Percentiles rank a stretch among this genome's conserved stretches.
Conservation (phyloP, 352 stramenopile species). For the Pythium rhizo-oryzae region DNA sequence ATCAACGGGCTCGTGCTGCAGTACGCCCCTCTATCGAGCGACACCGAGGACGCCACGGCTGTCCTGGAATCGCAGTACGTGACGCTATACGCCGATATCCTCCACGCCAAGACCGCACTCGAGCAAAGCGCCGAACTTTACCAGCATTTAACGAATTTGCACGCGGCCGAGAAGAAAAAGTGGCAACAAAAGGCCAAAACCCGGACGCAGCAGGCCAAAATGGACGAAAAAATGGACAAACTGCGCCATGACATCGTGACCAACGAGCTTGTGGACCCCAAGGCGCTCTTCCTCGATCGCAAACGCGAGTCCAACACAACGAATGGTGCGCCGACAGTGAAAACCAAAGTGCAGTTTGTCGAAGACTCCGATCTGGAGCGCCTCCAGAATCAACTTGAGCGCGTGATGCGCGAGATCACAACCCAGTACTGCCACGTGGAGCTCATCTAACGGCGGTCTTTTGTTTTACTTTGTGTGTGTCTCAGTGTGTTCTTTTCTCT, state of each 20-base stretch:
- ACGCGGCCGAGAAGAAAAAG: slow-evolving; percentile 41
- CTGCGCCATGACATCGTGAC: slow-evolving; percentile 42
- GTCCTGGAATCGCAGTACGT: neutral
- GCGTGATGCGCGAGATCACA: slow-evolving; percentile 55
- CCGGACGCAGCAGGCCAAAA: slow-evolving; percentile 39
- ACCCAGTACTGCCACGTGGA: slow-evolving; percentile 50
- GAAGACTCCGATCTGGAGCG: slow-evolving; percentile 38
- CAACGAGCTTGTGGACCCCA: slow-evolving; percentile 48
- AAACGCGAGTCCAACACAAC: neutral
- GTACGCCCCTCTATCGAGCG: neutral
- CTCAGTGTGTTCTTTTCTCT: too few species aligned
- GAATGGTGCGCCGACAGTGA: neutral
- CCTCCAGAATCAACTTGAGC: slow-evolving; percentile 46
- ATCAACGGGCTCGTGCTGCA: slow-evolving; percentile 56
- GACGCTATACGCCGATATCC: slow-evolving; percentile 33
- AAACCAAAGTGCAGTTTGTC: neutral
- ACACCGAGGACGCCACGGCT: neutral
- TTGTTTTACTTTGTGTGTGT: neutral
- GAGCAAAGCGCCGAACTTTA: slow-evolving; percentile 29
- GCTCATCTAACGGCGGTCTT: slow-evolving; percentile 31
- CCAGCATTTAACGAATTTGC: slow-evolving; percentile 37
- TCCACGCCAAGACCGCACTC: slow-evolving; percentile 35
- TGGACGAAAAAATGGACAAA: slow-evolving; percentile 52
- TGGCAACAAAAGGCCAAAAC: slow-evolving; percentile 48
- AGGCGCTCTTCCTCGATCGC: slow-evolving; percentile 48